Percentiles rank a stretch among this genome's conserved stretches.
Conservation (phyloP, 1,139 yeast species). For the Suhomyces guaymorum region DNA sequence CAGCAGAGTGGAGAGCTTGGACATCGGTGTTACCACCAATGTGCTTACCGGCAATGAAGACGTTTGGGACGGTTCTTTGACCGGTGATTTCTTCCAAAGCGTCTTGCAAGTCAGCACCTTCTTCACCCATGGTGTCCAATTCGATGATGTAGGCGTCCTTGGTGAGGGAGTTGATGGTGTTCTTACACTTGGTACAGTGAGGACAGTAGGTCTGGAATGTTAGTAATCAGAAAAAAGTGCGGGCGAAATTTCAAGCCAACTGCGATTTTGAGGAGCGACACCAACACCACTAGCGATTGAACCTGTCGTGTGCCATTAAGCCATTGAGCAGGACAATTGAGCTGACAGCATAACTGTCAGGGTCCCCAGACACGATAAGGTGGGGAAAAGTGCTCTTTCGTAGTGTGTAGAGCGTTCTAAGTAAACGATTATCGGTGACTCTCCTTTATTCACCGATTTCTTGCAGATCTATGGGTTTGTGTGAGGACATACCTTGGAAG, state of each 20-base stretch:
- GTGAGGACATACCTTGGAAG: constrained; percentile 62
- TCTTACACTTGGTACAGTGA: constrained; percentile 66
- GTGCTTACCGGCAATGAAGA: constrained; percentile 86
- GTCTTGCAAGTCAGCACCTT: constrained; percentile 63
- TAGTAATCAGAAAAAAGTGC: too few relatives aligned
- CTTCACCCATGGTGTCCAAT: constrained; percentile 52
- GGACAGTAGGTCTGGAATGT: constrained; percentile 56
- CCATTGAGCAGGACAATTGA: too few relatives aligned
- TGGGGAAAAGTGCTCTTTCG: too few relatives aligned
- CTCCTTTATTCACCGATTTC: background rate
- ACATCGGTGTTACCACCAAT: constrained; percentile 93
- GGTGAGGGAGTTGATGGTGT: constrained; percentile 52
- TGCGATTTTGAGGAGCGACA: too few relatives aligned
- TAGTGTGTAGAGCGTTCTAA: too few relatives aligned
- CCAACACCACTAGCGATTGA: too few relatives aligned
- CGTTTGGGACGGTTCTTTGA: constrained; percentile 91
- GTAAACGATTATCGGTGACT: background rate
- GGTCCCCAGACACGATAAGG: too few relatives aligned
- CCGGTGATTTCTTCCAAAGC: constrained; percentile 78
- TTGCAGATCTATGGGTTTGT: too few relatives aligned
- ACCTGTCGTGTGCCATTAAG: too few relatives aligned
- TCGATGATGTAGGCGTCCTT: constrained; percentile 63
- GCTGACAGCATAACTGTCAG: too few relatives aligned
- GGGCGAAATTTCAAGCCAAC: too few relatives aligned
- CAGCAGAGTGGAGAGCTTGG: constrained; percentile 52